These are phyloP conservation scores for Mortierella antarctica DNA, from an alignment of 192 early-diverging fungal genomes.

Conservation along the genomic window DNA sequence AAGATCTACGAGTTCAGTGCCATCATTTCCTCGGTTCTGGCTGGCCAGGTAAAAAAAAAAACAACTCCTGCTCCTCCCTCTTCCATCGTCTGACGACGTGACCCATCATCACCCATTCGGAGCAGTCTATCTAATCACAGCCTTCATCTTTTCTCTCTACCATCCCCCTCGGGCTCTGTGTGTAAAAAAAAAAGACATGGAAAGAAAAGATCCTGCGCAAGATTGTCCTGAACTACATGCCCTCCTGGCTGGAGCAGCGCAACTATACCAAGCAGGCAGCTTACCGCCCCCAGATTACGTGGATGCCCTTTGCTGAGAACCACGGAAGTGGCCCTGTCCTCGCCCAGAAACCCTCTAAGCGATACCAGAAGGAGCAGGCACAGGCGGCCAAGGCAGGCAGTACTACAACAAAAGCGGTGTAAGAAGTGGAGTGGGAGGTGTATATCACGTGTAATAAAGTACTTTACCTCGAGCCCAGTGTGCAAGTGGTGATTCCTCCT, in stretches of 20 bases:
- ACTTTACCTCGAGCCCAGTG: not conserved
- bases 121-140: not conserved
- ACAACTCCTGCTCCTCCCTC: no score
- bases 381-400: no score
- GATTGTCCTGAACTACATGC: conserved; percentile 14
- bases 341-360: conserved; percentile 18
- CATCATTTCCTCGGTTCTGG: conserved; percentile 19
- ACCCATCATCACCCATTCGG: not conserved
- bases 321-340: conserved; percentile 3
- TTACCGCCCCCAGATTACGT: conserved; percentile 38
- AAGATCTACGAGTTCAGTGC: conserved; percentile 13
- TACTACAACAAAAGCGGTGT: no score
- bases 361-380: conserved; percentile 18
- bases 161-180: not conserved
- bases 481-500: conserved; percentile 3
- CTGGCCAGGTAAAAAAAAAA: conserved; percentile 19
- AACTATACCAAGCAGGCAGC: not conserved
- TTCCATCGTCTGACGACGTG: no score
- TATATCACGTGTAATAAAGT: not conserved
- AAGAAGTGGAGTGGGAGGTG: no score
- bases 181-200: conserved; percentile 1
- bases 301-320: conserved; percentile 29
- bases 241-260: not conserved
- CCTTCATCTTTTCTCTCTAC: not conserved
- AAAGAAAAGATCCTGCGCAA: conserved; percentile 8